Conservation (phyloP, 2,329 filamentous ascomycete species). For the Stylonectria norvegica region DNA sequence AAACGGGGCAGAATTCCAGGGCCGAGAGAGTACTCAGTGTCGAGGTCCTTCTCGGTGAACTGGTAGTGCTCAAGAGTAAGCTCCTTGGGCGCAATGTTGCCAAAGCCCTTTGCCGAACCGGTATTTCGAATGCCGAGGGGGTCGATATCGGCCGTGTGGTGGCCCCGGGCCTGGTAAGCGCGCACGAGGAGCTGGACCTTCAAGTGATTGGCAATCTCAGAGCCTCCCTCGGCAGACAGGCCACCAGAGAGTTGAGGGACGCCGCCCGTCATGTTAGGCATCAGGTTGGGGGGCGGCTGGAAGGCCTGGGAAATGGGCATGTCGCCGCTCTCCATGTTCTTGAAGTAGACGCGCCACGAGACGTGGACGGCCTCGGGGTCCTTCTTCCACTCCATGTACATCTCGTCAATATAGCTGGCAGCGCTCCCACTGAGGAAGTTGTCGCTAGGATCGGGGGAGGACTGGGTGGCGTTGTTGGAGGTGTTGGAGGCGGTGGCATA, state of each 20-base stretch:
- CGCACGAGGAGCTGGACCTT: slow-evolving; percentile 97
- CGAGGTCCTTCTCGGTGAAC: slow-evolving; percentile 90
- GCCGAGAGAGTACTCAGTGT: slow-evolving; percentile 86
- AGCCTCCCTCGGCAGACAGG: slow-evolving; percentile 63
- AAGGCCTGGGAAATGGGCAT: slow-evolving; percentile 98
- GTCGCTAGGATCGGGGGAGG: slow-evolving; percentile 76
- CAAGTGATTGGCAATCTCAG: slow-evolving; percentile 90
- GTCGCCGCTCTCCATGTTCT: slow-evolving; percentile 96
- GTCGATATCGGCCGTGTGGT: slow-evolving; percentile 98
- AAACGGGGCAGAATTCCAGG: slow-evolving; percentile 95
- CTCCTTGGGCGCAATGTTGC: slow-evolving; percentile 86
- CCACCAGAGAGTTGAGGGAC: slow-evolving; percentile 71
- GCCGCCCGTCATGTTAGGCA: slow-evolving; percentile 76
- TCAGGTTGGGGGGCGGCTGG: slow-evolving; percentile 87
- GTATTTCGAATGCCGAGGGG: slow-evolving; percentile 84
- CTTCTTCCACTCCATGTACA: slow-evolving; percentile 97
- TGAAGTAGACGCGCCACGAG: slow-evolving; percentile 99
- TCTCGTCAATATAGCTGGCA: slow-evolving; percentile 98
- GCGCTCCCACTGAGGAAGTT: slow-evolving; percentile 96
- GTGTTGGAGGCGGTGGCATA: slow-evolving; percentile 51
- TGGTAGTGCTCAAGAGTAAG: slow-evolving; percentile 90
- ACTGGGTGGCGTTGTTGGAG: slow-evolving; percentile 41
- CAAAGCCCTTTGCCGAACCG: slow-evolving; percentile 63
- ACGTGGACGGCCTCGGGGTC: slow-evolving; percentile 92
- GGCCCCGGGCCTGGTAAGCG: slow-evolving; percentile 95